Evolutionary conservation across 176 grass and related monocot genomes (phyloP).

Genomic region (Secale cereale): DNA sequence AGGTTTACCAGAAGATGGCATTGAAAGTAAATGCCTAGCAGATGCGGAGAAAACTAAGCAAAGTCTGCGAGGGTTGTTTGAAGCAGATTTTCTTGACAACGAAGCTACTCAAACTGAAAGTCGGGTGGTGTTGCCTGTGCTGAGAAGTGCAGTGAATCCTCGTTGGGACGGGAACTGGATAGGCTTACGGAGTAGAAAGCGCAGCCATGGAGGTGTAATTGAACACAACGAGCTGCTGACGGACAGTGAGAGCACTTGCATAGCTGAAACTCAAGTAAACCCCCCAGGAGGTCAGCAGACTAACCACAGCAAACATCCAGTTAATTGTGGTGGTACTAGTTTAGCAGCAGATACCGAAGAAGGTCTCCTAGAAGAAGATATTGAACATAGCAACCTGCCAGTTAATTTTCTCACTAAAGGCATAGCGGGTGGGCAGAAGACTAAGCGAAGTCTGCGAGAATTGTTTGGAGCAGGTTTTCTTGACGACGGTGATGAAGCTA

Average conservation of each 20-base stretch:
- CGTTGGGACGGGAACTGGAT: not conserved
- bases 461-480: not conserved
- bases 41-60: slow-evolving; percentile 34
- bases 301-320: not conserved
- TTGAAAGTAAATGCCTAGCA: too few relatives aligned
- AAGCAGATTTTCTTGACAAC: slow-evolving; percentile 23
- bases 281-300: not conserved
- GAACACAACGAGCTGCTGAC: not conserved
- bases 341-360: not conserved
- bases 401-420: not conserved
- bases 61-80: slow-evolving; percentile 31
- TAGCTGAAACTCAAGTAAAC: not conserved
- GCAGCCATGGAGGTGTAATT: not conserved
- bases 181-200: not conserved
- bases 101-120: not conserved
- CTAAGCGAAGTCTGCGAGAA: not conserved
- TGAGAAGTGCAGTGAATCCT: too few relatives aligned
- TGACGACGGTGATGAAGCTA: not conserved
- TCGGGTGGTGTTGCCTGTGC: too few relatives aligned
- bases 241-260: not conserved
- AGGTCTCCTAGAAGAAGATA: not conserved
- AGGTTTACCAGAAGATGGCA: not conserved
- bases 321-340: not conserved
- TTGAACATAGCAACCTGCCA: not conserved
- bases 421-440: not conserved